A percentile compares a stretch with the other conserved stretches of the same genome.
Evolutionary conservation across 805 yeast species (phyloP).

Genomic region (Barnettozyma wickerhamii): DNA sequence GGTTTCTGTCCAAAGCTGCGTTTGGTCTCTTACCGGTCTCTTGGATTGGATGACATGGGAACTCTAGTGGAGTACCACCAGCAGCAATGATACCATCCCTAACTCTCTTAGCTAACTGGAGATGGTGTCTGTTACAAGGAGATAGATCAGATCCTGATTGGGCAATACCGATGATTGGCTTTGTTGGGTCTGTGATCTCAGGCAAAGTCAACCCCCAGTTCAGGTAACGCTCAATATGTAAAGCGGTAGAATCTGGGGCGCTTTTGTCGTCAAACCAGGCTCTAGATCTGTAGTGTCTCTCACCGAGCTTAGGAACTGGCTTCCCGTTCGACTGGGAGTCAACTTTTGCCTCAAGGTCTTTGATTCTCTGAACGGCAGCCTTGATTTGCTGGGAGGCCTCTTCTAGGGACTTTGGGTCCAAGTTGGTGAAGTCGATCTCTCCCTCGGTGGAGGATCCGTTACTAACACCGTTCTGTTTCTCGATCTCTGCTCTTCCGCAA

Average conservation of each 20-base stretch:
- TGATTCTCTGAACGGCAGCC: neutral
- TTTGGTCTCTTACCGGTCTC: neutral
- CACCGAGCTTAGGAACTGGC: neutral
- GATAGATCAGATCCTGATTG: neutral
- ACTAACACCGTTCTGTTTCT: neutral
- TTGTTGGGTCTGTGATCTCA: neutral
- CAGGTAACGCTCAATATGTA: neutral
- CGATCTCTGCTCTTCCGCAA: neutral
- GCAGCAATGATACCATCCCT: neutral
- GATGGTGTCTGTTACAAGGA: neutral
- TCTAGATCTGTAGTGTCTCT: neutral
- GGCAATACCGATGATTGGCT: neutral
- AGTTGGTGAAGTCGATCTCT: neutral
- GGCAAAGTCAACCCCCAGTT: neutral
- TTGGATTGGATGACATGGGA: conserved; percentile 1
- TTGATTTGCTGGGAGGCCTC: neutral
- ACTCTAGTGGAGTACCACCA: neutral
- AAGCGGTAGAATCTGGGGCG: neutral
- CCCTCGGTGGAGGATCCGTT: neutral
- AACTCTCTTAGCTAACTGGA: neutral
- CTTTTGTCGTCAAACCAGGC: neutral
- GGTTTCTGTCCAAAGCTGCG: neutral
- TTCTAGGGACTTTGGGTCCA: neutral
- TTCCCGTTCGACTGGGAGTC: neutral
- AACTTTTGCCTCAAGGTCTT: neutral